Evolutionary conservation across 345 rosid genomes (phyloP).

Genomic region (Triadica sebifera): DNA sequence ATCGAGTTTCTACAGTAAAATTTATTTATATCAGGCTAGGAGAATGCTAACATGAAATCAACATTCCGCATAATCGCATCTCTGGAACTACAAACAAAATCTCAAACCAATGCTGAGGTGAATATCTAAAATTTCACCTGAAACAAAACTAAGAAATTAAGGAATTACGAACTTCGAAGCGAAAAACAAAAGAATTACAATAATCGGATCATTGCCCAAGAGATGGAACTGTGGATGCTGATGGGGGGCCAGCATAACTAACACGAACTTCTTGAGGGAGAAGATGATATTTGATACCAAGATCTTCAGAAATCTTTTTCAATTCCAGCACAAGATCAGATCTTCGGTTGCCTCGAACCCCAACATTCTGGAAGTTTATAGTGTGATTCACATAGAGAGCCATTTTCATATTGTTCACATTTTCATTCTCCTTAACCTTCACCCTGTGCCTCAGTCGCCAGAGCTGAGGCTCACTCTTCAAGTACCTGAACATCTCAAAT

Average conservation of each 20-base stretch:
- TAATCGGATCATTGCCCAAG: not conserved
- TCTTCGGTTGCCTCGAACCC: constrained; percentile 52
- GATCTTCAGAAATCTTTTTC: constrained; percentile 56
- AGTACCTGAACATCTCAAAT: constrained; percentile 42
- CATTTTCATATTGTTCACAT: constrained; percentile 72
- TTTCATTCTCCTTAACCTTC: constrained; percentile 59
- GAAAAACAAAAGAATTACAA: too few species aligned
- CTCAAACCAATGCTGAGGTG: too few species aligned
- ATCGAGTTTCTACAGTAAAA: too few species aligned
- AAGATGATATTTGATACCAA: constrained; percentile 53
- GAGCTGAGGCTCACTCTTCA: constrained; percentile 63
- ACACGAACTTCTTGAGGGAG: constrained; percentile 61
- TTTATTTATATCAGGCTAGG: too few species aligned
- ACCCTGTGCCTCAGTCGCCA: constrained; percentile 54
- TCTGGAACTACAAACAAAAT: too few species aligned
- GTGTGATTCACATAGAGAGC: constrained; percentile 59
- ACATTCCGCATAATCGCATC: too few species aligned
- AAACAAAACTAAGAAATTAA: too few species aligned
- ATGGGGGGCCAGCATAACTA: constrained; percentile 27
- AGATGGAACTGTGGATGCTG: constrained; percentile 3
- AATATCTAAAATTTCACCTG: too few species aligned
- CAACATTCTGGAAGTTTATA: constrained; percentile 59
- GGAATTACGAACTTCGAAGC: too few species aligned
- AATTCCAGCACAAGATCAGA: constrained; percentile 55
- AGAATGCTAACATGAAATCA: too few species aligned